phyloP scores from a whole-genome alignment of 441 rosid species.

The Bocquillonia castaneifolia region DNA sequence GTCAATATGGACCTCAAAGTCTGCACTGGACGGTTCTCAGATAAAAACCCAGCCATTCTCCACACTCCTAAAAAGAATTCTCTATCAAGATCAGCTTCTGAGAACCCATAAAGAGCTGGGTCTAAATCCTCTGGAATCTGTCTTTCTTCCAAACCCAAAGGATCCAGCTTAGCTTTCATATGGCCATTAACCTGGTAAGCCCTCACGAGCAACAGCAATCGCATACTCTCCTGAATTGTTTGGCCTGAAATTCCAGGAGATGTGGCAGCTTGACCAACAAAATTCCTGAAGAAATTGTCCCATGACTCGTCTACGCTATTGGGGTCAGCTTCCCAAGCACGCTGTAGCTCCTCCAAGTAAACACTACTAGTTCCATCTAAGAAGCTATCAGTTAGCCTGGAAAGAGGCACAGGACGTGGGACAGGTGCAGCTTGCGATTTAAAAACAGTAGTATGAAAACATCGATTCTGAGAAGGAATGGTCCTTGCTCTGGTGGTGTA shows the following conservation, averaged over 20 bases:
- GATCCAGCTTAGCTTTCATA: conserved; percentile 91
- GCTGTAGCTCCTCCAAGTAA: conserved; percentile 90
- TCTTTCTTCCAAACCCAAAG: conserved; percentile 67
- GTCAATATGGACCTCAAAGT: conserved; percentile 83
- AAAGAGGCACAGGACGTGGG: conserved; percentile 80
- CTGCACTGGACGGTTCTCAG: conserved; percentile 93
- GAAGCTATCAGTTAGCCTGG: conserved; percentile 85
- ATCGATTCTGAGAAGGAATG: conserved; percentile 43
- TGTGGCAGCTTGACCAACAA: conserved; percentile 92
- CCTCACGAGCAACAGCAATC: conserved; percentile 70
- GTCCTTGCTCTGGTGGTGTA: conserved; percentile 49
- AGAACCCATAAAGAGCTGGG: conserved; percentile 71
- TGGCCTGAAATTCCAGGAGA: conserved; percentile 96
- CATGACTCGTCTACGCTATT: conserved; percentile 94
- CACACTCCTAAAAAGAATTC: conserved; percentile 95
- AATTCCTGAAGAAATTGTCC: conserved; percentile 94
- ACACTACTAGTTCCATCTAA: conserved; percentile 93
- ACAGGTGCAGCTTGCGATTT: conserved; percentile 70
- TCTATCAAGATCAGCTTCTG: conserved; percentile 93
- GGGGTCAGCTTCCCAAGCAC: conserved; percentile 93
- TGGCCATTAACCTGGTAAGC: conserved; percentile 98
- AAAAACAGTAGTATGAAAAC: conserved; percentile 54
- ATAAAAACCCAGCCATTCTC: conserved; percentile 91
- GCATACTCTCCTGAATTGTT: conserved; percentile 97
- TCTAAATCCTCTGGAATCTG: conserved; percentile 79